Evolutionary conservation across 306 rosid species (phyloP), one percentile per base, ranked within the genome.

Genomic region (Oemleria cerasiformis): DNA sequence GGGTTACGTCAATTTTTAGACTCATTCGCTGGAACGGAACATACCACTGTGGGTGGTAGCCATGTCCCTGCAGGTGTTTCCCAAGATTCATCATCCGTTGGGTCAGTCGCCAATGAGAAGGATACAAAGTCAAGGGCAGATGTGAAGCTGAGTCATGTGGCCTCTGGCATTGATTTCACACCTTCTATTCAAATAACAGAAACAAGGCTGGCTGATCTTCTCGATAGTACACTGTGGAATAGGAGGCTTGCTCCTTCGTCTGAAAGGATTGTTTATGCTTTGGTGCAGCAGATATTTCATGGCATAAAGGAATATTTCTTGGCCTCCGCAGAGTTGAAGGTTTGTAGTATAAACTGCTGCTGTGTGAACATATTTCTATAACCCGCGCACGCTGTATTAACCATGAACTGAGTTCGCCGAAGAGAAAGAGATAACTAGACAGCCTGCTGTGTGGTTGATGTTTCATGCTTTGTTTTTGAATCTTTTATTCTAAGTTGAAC

Each of bases 231-330:
- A n/a, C 97, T 94, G 57, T 91, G 99, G 96, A 94, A 91, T 73
- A 78, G 99, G 76, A 87, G 92, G 83, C 99, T 94, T 61, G 99
- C 96, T 72, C 96, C 98, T 77, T 94, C 99, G 30, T 94, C 99
- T 19, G 99, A 94, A 84, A 88, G 97, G 78, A 89, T 94, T 75
- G 97, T 94, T 69, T 92, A 89, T 81, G 99, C 95, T 77, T 82
- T 94, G 82, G 99, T 94, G 21, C 99, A 91, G 74, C 99, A 94
- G 76, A 91, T 94, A 83, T 94, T 94, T 80, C 97, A 91, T 70
- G 99, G 99, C 75, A 94, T 94, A 74, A 81, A 92, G 77, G 97
- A 94, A 65, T 89, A 94, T 84, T 94, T 94, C 84, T 75, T 94
- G 84, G 97, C 94, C 65, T 94, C 99, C 50, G 88, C 99, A 8